Percentiles rank a stretch among this genome's conserved stretches.
These are phyloP conservation scores for Yamadazyma kanchanaburiensis DNA, from an alignment of 1,139 yeast genomes.

Conservation along the genomic window DNA sequence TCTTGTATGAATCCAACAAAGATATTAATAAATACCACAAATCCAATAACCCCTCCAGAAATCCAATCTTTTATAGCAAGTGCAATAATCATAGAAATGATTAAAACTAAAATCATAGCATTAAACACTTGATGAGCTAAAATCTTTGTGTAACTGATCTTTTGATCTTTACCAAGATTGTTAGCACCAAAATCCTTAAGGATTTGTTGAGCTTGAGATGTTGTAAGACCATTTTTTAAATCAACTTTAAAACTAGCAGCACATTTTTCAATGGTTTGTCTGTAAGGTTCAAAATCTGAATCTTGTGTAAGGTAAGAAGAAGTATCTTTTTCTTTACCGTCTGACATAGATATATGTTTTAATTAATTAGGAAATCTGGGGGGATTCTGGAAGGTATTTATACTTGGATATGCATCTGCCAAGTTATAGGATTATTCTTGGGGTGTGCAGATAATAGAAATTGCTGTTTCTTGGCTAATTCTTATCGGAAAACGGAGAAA, in stretches of 20 bases:
- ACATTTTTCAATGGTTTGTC: conserved; percentile 31
- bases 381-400: conserved; percentile 3
- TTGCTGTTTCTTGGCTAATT: too few species aligned
- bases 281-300: conserved; percentile 22
- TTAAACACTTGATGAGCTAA: conserved; percentile 69
- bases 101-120: conserved; percentile 75
- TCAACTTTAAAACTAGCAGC: conserved; percentile 36
- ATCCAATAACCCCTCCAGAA: conserved; percentile 78
- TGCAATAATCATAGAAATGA: conserved; percentile 73
- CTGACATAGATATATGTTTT: conserved; percentile 9
- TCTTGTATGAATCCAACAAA: conserved; percentile 71
- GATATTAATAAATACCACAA: conserved; percentile 65
- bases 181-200: conserved; percentile 50
- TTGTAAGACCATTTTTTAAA: conserved; percentile 47
- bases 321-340: conserved; percentile 13
- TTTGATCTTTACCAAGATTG: conserved; percentile 56
- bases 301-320: conserved; percentile 10
- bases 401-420: conserved; percentile 3
- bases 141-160: conserved; percentile 55
- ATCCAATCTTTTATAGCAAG: conserved; percentile 77
- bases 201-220: conserved; percentile 27
- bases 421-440: too few species aligned
- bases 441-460: too few species aligned
- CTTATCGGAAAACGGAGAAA: too few species aligned
- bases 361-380: not conserved